Base-by-base conservation (phyloP, 2,329 filamentous ascomycete genomes). In the Madurella fahalii region DNA sequence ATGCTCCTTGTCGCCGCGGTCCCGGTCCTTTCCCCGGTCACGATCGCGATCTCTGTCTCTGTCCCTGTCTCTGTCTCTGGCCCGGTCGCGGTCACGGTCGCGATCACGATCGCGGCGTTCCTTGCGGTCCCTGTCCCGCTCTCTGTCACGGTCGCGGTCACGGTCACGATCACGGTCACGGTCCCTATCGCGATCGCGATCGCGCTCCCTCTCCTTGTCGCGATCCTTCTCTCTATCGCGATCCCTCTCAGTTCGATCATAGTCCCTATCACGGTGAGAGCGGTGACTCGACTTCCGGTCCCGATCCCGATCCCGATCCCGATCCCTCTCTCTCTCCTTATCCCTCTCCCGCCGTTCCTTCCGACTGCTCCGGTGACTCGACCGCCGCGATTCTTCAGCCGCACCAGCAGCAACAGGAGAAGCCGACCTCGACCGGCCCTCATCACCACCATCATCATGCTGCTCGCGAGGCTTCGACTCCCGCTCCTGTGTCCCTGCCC, bases 351-450 rank as follows among this genome's bases (percentile, higher is more conserved):
- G 67, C 32, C 77, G 69, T 13, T 76, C 64, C 47, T 61, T 65
- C 9, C 63, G 79, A 49, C 81, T 84, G 61, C 83, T 84, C 58
- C 83, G 81, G 62, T 84, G 81, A 47, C 77, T 76, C 7, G 81
- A 78, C 51, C 78, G 71, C 59, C 78, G 82, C 39, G 77, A 77
- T 9, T 79, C 77, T 12, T 83, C 81, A 1, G 54, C 55, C 1
- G 32, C 51, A 1, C 5, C 20, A 11, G 2, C 47, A 11, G 79
- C 54, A 7, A 53, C 39, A n/a, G 80, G 81, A 2, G 88, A 90
- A 5, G 78, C 77, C 5, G 87, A 89, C 54, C 86, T 78, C 0
- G 85, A 84, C 48, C 80, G 78, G 46, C 83, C 79, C 12, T 74
- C 72, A 61, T 76, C 65, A 9, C 20, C 18, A n/a, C 9, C 43